These are phyloP conservation scores for Suillus variegatus DNA, from an alignment of 768 basidiomycete genomes.

Conservation along the genomic window DNA sequence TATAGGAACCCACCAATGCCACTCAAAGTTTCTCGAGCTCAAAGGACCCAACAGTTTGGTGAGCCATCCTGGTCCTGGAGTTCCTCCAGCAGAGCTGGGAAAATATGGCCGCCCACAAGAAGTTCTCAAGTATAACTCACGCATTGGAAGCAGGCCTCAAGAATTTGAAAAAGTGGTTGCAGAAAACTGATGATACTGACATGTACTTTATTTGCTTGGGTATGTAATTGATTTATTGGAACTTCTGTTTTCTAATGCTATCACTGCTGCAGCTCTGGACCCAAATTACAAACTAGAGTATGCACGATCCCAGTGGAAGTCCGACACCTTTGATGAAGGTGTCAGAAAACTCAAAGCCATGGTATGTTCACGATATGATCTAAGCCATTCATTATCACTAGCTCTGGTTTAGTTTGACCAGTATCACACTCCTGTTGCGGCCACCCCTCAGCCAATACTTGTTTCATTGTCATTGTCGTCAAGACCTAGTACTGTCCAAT, in stretches of 20 bases:
- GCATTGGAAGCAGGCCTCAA: neutral
- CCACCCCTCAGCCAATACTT: too few relatives aligned
- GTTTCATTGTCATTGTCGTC: too few relatives aligned
- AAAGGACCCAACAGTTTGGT: neutral
- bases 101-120: neutral
- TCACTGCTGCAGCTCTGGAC: neutral
- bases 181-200: neutral
- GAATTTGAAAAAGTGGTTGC: neutral
- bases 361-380: too few relatives aligned
- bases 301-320: too few relatives aligned
- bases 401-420: too few relatives aligned
- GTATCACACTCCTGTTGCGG: too few relatives aligned
- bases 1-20: neutral
- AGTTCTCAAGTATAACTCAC: neutral
- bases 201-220: neutral
- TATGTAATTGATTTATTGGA: neutral
- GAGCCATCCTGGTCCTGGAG: neutral
- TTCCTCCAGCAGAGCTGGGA: constrained; percentile 6
- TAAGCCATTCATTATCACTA: too few relatives aligned
- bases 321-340: too few relatives aligned
- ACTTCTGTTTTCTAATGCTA: neutral
- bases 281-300: neutral
- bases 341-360: too few relatives aligned
- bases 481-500: too few relatives aligned
- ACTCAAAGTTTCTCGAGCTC: neutral